These are phyloP conservation scores for Wallacemonas sp. DNA, from an alignment of 208 protist genomes.

Conservation along the genomic window DNA sequence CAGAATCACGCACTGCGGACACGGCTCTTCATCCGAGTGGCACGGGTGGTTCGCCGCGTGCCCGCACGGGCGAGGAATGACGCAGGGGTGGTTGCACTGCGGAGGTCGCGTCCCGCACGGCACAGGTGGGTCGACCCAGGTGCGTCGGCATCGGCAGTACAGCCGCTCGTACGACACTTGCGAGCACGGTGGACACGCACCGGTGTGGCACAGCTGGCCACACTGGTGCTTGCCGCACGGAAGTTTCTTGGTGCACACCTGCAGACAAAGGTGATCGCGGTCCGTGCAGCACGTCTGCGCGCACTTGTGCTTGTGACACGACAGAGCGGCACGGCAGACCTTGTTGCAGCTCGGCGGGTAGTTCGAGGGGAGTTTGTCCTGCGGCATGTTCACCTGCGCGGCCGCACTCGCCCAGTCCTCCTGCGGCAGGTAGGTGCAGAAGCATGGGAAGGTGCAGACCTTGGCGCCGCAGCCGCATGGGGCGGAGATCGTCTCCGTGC, in stretches of 20 bases:
- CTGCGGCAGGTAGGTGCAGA: conserved; percentile 67
- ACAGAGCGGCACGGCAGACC: conserved; percentile 63
- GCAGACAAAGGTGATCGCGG: conserved; percentile 75
- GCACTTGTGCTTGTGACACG: conserved; percentile 89
- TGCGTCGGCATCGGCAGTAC: conserved; percentile 85
- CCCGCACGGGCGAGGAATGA: conserved; percentile 76
- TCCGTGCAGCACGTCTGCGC: conserved; percentile 81
- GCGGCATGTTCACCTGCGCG: conserved; percentile 7
- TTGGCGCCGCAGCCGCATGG: conserved; percentile 70
- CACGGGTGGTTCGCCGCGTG: conserved; percentile 85
- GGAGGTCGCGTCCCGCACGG: conserved; percentile 89
- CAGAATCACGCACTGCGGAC: conserved; percentile 78
- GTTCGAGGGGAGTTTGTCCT: conserved; percentile 23
- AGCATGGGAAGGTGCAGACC: conserved; percentile 61
- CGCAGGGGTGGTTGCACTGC: conserved; percentile 76
- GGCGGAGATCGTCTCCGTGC: conserved; percentile 51
- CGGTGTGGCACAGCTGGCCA: conserved; percentile 83
- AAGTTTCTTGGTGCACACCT: conserved; percentile 85
- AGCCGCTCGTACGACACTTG: conserved; percentile 76
- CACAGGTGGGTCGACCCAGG: conserved; percentile 87
- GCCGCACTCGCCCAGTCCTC: conserved; percentile 63
- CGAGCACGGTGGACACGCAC: conserved; percentile 72
- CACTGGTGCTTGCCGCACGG: conserved; percentile 83
- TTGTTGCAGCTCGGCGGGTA: conserved; percentile 68
- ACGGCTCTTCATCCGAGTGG: conserved; percentile 65